Evolutionary conservation across 805 yeast genomes (phyloP).

Genomic region (Torulaspora quercuum): DNA sequence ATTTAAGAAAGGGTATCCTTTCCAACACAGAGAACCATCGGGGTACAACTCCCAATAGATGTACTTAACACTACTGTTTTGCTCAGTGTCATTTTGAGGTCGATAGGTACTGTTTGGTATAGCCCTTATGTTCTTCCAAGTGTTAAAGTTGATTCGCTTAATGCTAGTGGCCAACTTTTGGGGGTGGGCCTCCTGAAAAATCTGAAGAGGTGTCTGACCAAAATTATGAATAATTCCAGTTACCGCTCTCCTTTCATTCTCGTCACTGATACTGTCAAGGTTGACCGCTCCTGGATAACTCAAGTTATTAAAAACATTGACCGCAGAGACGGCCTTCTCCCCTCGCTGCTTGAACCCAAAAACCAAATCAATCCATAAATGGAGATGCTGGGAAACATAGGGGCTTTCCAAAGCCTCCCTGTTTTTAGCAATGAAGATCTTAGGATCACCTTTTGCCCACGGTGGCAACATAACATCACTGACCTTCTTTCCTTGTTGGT

Average conservation of each 20-base stretch:
- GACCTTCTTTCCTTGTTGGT: conserved; percentile 57
- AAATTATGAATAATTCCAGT: conserved; percentile 86
- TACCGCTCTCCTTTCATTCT: conserved; percentile 66
- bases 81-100: background rate
- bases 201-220: conserved; percentile 82
- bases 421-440: conserved; percentile 66
- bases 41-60: conserved; percentile 11
- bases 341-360: conserved; percentile 84
- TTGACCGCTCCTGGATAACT: conserved; percentile 84
- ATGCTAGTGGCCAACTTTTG: conserved; percentile 29
- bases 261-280: conserved; percentile 69
- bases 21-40: conserved; percentile 12
- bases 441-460: conserved; percentile 81
- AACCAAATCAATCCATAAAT: conserved; percentile 80
- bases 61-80: conserved; percentile 5
- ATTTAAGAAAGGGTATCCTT: conserved; percentile 18
- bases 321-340: conserved; percentile 55
- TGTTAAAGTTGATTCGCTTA: conserved; percentile 5
- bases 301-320: conserved; percentile 78
- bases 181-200: conserved; percentile 69
- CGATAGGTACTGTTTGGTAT: conserved; percentile 7
- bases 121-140: conserved; percentile 11
- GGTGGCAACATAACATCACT: conserved; percentile 69
- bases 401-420: conserved; percentile 82
- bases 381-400: conserved; percentile 70